Base-by-base conservation (phyloP, 371 early-diverging fungal genomes). In the Mucor piriformis region DNA sequence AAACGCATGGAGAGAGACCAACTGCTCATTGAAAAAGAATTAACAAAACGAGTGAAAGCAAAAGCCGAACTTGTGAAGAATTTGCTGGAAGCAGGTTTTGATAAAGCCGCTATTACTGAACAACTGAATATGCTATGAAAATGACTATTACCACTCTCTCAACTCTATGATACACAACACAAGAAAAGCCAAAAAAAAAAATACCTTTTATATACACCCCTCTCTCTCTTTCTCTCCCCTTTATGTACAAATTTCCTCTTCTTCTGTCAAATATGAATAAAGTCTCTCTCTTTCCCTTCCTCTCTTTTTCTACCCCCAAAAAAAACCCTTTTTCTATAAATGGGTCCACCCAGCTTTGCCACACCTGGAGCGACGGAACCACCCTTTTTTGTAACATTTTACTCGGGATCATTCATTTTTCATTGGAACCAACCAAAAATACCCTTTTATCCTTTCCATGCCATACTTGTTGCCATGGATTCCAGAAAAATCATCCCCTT, bases 31-130 rank as follows among this genome's bases (percentile, higher is more conserved):
- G 77, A 77, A 63, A 72, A 74, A 63, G 77, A 77, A 64, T 42
- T 61, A 15, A 76, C 76, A 18, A 69, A 70, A 47, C 16, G 77
- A 48, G 72, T 77, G 34, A 72, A 74, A 44, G 77, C 77, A 8
- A 74, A 72, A 58, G 74, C 77, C 21, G 77, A 77, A n/a, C 61
- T 77, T 35, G 74, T 77, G 32, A 77, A 72, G 44, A 69, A 74
- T 54, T 46, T 77, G 11, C 53, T 72, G 52, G 74, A 77, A 24
- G 77, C 77, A 15, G 77, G 77, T 6, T 77, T 77, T 54, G 65
- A 70, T 33, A 73, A 77, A 58, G 50, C 64, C 15, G 74, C 74
- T 25, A 77, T 77, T 64, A 64, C 72, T 38, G 70, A 77, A 50
- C 77, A 77, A 66, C 61, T 77, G 6, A 64, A 63, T 25, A 67